Evolutionary conservation across 2,329 filamentous ascomycete species (phyloP), one percentile per base, ranked within the genome.

Genomic region (Phaeosphaeriaceae sp.): DNA sequence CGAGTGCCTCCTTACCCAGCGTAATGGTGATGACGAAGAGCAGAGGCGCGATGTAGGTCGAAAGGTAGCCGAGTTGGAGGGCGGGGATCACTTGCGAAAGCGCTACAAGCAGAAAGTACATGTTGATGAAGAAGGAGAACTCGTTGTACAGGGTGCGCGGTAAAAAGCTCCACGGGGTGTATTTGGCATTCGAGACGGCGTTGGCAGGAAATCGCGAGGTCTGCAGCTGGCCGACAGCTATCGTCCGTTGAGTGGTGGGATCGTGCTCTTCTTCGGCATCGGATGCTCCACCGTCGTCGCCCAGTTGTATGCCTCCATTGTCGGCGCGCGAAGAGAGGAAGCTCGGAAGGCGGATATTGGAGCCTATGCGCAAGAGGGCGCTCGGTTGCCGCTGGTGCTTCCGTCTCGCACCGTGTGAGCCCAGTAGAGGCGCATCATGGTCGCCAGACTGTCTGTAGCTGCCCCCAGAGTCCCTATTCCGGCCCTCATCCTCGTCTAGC

Each of bases 61-160:
- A 92, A 61, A 99, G 86, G 77, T 97, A 98, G 56, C 95, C 95
- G 66, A 99, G 97, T 55, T 93, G 88, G 55, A 99, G 81, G 22
- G 91, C 87, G 3, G 93, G 94, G 71, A 99, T 94, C 46, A 93
- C 89, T 79, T 99, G 95, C 40, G 94, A 98, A 51, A 98, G 80
- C 7, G 95, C 96, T 51, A 99, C 95, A 24, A 98, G 88, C 56
- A 99, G 84, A 77, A 99, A 99, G 77, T 99, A 99, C 84, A 98
- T 92, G 85, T 99, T 99, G 85, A 99, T 97, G 81, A 99, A 99
- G 83, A 98, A 99, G 59, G 94, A 97, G 77, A 99, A 99, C 76
- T 99, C 95, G 80, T 98, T 98, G 80, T 97, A 99, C 22, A 99
- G 83, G 0, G 95, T 99, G 53, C 94, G 85, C 2, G 96, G 96